These are phyloP conservation scores for Scleromitrula shiraiana DNA, from an alignment of 2,329 filamentous ascomycete genomes.

Conservation along the genomic window DNA sequence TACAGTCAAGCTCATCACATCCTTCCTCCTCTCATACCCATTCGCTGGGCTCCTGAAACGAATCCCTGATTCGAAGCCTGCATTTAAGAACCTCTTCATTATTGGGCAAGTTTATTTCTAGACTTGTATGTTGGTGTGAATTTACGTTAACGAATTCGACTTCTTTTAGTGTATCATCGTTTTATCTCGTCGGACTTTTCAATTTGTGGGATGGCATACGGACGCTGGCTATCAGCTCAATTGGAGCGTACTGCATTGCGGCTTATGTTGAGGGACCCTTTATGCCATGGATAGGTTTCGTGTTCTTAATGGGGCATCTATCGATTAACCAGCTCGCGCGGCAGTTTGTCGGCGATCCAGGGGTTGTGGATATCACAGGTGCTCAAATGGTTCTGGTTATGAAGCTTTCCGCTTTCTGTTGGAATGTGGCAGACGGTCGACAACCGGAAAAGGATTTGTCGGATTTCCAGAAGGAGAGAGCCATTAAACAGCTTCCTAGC, in stretches of 20 bases:
- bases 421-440: constrained; percentile 92
- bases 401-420: constrained; percentile 94
- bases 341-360: constrained; percentile 59
- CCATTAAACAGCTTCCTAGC: constrained; percentile 64
- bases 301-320: constrained; percentile 94
- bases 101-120: constrained; percentile 50
- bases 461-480: constrained; percentile 76
- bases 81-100: constrained; percentile 81
- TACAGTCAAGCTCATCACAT: constrained; percentile 87
- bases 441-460: constrained; percentile 73
- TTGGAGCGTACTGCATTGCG: constrained; percentile 75
- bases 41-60: constrained; percentile 83
- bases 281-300: constrained; percentile 96
- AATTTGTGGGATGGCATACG: constrained; percentile 80
- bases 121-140: background rate
- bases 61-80: constrained; percentile 75
- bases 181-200: constrained; percentile 91
- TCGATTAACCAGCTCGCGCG: constrained; percentile 81
- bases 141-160: constrained; percentile 11
- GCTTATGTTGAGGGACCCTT: constrained; percentile 76
- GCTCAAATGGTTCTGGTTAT: constrained; percentile 98
- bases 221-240: constrained; percentile 72
- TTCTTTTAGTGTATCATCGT: constrained; percentile 58
- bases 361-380: constrained; percentile 76
- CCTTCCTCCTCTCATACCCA: constrained; percentile 87